Base-by-base conservation (phyloP, 2,329 filamentous ascomycete genomes). In the Daldinia sp. region DNA sequence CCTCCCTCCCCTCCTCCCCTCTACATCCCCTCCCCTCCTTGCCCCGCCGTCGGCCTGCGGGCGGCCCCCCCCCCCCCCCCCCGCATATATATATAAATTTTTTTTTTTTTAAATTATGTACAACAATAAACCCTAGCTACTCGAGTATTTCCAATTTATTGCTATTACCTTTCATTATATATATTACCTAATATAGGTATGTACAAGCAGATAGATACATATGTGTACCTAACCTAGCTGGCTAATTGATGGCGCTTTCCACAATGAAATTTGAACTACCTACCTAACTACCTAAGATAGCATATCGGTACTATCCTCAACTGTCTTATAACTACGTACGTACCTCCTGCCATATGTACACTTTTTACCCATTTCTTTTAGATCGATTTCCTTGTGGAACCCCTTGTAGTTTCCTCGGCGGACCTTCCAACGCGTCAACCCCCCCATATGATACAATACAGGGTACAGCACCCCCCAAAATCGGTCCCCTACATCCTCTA, bases 331-430 rank as follows among this genome's bases (percentile, higher is more conserved):
- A 25, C 17, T 11, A 45, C 37, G 13, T 27, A 25, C 7, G 23
- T 7, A 43, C 17, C n/a, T n/a, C n/a, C n/a, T n/a, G n/a, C n/a
- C n/a, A n/a, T 43, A 21, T 15, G 39, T 43, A 43, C 39, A n/a
- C n/a, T n/a, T 43, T 9, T 45, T 48, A 48, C 25, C 47, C 61
- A 32, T 37, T 49, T 59, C 47, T 53, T 58, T 66, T 61, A 60
- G 59, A 63, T 63, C 63, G 59, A 63, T 66, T 60, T 35, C 30
- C 52, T 48, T 63, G 63, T 66, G 63, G 60, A 64, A 17, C 63
- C 57, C n/a, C n/a, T n/a, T n/a, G 32, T 41, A n/a, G 54, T 3
- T 41, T 23, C 30, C 54, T 29, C 32, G 51, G 59, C 48, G 63
- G 56, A 30, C 58, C 48, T 64, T 67, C 64, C 61, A 64, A 62